Conservation (phyloP, 1,284 basidiomycete genomes). For the Puccinia sorghi region DNA sequence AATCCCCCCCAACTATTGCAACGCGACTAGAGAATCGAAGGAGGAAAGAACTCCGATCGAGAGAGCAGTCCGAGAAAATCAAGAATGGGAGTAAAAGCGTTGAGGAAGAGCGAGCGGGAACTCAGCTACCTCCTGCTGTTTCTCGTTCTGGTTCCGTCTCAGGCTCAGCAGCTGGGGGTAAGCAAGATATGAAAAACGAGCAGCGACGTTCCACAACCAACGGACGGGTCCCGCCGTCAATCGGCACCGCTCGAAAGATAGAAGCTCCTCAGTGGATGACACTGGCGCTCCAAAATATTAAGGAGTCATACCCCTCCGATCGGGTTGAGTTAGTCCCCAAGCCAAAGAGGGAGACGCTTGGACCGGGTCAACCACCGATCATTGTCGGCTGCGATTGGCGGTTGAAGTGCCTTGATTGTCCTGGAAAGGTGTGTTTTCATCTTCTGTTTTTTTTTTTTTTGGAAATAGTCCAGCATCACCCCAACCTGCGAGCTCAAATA, state of each 20-base stretch:
- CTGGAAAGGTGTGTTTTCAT: conserved; percentile 70
- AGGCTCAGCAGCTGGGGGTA: neutral
- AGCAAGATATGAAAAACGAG: neutral
- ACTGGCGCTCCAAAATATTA: neutral
- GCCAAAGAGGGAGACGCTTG: conserved; percentile 17
- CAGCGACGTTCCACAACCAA: conserved; percentile 21
- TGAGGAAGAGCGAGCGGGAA: neutral
- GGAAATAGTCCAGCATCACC: neutral
- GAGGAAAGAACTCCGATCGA: conserved; percentile 28
- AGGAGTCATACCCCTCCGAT: conserved; percentile 27
- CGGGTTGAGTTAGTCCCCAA: conserved; percentile 45
- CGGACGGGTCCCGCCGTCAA: neutral
- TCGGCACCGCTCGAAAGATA: neutral
- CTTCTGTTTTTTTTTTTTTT: neutral
- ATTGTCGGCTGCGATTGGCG: conserved; percentile 70
- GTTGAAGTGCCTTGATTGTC: conserved; percentile 90
- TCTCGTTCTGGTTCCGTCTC: conserved; percentile 10
- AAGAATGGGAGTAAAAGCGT: conserved; percentile 21
- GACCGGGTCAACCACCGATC: conserved; percentile 23
- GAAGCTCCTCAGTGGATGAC: conserved; percentile 46
- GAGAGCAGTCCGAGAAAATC: neutral
- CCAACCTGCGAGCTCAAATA: neutral
- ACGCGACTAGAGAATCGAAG: neutral
- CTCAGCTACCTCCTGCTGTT: neutral
- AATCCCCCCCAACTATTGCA: neutral